phyloP scores from a whole-genome alignment of 1,284 basidiomycete species.

The Takashimella tepidaria region DNA sequence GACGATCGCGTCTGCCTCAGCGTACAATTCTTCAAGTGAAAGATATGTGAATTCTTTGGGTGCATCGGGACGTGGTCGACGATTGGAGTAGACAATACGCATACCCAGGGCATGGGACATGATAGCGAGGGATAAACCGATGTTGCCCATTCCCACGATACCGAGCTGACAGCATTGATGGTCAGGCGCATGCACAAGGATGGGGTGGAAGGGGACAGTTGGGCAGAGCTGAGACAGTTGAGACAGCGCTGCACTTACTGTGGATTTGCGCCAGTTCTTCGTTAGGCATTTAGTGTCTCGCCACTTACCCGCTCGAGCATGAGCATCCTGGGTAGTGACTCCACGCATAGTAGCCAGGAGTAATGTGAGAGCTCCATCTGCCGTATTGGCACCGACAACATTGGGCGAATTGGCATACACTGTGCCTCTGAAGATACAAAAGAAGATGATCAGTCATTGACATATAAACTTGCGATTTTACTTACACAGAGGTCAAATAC shows the following conservation, averaged over 20 bases:
- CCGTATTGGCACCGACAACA: conserved; percentile 29
- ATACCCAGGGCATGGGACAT: not conserved
- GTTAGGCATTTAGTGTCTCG: conserved; percentile 2
- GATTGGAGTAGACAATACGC: not conserved
- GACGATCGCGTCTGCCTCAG: conserved; percentile 9
- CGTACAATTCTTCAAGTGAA: conserved; percentile 4
- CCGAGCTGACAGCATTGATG: too few relatives aligned
- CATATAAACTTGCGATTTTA: not conserved
- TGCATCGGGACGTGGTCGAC: not conserved
- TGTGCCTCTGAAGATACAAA: conserved; percentile 18
- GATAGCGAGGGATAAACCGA: not conserved
- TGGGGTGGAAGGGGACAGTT: too few relatives aligned
- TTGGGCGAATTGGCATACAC: conserved; percentile 35
- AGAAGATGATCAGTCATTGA: not conserved
- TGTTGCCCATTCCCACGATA: not conserved
- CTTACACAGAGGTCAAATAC: conserved; percentile 21
- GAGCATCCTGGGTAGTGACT: conserved; percentile 15
- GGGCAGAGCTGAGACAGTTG: not conserved
- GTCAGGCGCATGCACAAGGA: too few relatives aligned
- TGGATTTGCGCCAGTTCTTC: not conserved
- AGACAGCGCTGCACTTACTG: not conserved
- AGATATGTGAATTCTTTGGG: not conserved
- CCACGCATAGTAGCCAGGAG: conserved; percentile 26
- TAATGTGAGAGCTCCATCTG: conserved; percentile 30
- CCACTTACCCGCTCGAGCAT: conserved; percentile 20